Percentiles rank a stretch among this genome's conserved stretches.
These are phyloP conservation scores for Starmerella riodocensis DNA, from an alignment of 805 yeast species.

Conservation along the genomic window DNA sequence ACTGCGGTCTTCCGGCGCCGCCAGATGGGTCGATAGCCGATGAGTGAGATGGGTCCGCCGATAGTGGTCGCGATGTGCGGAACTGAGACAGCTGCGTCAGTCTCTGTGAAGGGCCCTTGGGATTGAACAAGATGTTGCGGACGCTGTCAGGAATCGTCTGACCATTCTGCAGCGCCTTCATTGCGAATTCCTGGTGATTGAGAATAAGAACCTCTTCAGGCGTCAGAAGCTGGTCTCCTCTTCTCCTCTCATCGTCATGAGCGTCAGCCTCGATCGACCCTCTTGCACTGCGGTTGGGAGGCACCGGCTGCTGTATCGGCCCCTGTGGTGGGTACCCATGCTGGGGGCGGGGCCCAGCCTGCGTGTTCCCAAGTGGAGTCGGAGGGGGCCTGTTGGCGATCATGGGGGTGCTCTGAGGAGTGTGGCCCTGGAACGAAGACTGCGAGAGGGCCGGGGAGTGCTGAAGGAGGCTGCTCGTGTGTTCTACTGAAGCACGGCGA, in stretches of 20 bases:
- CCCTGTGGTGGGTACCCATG: conserved; percentile 1
- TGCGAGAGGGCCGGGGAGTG: conserved; percentile 12
- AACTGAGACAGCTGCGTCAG: conserved; percentile 10
- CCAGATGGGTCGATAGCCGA: no score
- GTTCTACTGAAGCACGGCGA: conserved; percentile 3
- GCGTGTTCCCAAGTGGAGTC: not conserved
- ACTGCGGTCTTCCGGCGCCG: no score
- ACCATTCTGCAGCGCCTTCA: conserved; percentile 10
- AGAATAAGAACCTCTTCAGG: conserved; percentile 12
- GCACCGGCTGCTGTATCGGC: no score
- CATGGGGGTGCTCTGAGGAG: conserved; percentile 6
- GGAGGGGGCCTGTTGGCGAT: conserved; percentile 6
- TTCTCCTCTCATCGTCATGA: not conserved
- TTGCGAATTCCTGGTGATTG: conserved; percentile 14
- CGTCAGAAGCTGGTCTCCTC: conserved; percentile 8
- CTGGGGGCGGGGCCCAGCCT: not conserved
- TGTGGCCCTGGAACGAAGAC: conserved; percentile 2
- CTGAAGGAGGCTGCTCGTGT: conserved; percentile 7
- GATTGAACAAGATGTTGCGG: conserved; percentile 9
- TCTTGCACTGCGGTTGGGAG: no score
- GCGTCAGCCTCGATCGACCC: not conserved
- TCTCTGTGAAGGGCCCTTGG: conserved; percentile 5
- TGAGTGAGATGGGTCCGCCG: no score
- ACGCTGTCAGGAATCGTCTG: conserved; percentile 11
- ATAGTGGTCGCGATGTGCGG: no score